Conservation (phyloP, 169 alveolate species). For the Plasmodium coatneyi region DNA sequence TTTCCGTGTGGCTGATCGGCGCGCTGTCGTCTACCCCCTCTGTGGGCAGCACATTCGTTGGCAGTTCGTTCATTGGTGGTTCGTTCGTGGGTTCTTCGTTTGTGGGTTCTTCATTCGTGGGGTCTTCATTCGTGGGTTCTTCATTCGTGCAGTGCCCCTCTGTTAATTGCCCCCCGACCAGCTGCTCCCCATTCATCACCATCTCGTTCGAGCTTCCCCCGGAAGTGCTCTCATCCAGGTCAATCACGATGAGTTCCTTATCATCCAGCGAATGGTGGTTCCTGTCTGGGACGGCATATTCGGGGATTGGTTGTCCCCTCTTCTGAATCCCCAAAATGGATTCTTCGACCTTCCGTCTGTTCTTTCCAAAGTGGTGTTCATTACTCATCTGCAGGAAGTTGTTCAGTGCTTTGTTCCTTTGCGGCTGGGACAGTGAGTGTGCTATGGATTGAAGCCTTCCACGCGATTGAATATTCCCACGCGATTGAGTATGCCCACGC, state of each 20-base stretch:
- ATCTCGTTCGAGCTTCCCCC: not conserved
- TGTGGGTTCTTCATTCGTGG: not conserved
- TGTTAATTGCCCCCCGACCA: too few species aligned
- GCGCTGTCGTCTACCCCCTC: not conserved
- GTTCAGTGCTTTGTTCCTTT: not conserved
- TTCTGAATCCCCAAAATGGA: not conserved
- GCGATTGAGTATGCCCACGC: too few species aligned
- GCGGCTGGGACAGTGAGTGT: not conserved
- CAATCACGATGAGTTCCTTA: not conserved
- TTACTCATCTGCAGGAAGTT: not conserved
- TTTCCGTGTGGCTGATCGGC: not conserved
- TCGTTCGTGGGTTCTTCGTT: not conserved
- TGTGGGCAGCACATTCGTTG: not conserved
- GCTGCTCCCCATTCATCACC: not conserved
- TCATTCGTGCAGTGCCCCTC: not conserved
- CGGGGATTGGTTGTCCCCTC: not conserved
- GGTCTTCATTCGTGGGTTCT: not conserved
- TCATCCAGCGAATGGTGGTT: not conserved
- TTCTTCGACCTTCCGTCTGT: not conserved
- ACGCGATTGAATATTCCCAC: too few species aligned
- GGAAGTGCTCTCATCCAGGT: not conserved
- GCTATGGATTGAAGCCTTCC: not conserved
- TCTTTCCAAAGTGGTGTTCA: not conserved
- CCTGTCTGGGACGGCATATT: not conserved
- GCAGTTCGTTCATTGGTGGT: not conserved